Percentiles rank a stretch among this genome's conserved stretches.
Conservation (phyloP, 768 basidiomycete genomes). For the Leccinum ochraceum region DNA sequence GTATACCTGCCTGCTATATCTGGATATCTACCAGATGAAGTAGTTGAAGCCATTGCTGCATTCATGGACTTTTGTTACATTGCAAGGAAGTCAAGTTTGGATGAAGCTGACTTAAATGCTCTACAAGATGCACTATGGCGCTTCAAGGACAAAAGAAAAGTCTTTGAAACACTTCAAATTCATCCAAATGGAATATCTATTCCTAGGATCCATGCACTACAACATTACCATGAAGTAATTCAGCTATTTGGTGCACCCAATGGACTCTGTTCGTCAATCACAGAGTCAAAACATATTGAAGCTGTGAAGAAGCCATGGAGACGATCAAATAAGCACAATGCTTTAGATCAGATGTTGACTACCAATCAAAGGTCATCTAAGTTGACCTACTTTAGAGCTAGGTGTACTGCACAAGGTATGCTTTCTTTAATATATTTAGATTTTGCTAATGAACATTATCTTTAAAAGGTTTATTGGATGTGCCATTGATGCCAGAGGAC, state of each 20-base stretch:
- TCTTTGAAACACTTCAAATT: background rate
- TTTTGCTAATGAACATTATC: no score
- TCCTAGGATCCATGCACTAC: background rate
- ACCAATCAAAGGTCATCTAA: no score
- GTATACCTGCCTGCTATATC: background rate
- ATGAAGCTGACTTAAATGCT: background rate
- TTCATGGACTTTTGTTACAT: background rate
- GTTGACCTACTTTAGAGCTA: no score
- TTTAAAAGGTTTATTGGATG: no score
- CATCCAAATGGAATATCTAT: background rate
- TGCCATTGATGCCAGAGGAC: background rate
- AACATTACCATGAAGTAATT: background rate
- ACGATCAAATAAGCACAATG: background rate
- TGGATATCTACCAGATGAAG: background rate
- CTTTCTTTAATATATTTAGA: no score
- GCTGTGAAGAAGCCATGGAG: background rate
- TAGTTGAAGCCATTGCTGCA: background rate
- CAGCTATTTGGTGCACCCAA: background rate
- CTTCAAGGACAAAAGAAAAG: background rate
- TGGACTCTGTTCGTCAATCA: background rate
- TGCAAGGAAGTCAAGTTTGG: background rate
- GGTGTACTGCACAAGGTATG: no score
- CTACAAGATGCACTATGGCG: background rate
- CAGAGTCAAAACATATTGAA: background rate
- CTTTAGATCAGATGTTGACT: background rate